Evolutionary conservation across 257 asterid species (phyloP), one percentile per base, ranked within the genome.

Genomic region (Solanum raphanifolium): DNA sequence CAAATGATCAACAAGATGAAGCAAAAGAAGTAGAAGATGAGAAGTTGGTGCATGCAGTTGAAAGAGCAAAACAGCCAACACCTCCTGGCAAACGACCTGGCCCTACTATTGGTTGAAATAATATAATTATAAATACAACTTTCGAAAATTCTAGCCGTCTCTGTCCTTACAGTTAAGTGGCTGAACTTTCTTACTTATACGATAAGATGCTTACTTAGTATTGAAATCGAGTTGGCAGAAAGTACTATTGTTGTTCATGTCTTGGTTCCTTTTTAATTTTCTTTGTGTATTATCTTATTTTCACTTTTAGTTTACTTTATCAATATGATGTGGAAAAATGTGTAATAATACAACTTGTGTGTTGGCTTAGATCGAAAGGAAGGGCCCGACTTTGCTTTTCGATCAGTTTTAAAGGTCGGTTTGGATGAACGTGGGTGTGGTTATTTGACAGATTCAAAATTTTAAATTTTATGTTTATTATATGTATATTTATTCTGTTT

Each of bases 1-100:
- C 4, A 18, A 18, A 52, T 52, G 62, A 52, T 18, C 0, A 52
- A 52, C 62, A 52, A 52, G 62, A 46, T 27, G 66, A 81, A 3
- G 39, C 29, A 18, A 13, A 3, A 16, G 12, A 81, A 2, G 68
- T 7, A 5, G 9, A 81, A 81, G 85, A 46, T 20, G 85, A 81
- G 29, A 34, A 23, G 5, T 16, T 81, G 29, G 41, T 9, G 41
- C 66, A 81, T 4, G 85, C 9, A 29, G 85, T 81, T 81, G 16
- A 1, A 29, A 81, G 27, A 13, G 85, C 85, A 46, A 81, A 81
- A 81, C 1, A 2, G 10, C 27, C 85, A 27, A 18, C 65, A 16
- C 85, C 85, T 81, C 85, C 85, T 8, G 29, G 68, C 68, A 81
- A 81, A 81, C n/a, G 68, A 81, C 41, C 85, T 81, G 18, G 66